phyloP scores from a whole-genome alignment of 768 basidiomycete genomes.

The Mycena filopes region DNA sequence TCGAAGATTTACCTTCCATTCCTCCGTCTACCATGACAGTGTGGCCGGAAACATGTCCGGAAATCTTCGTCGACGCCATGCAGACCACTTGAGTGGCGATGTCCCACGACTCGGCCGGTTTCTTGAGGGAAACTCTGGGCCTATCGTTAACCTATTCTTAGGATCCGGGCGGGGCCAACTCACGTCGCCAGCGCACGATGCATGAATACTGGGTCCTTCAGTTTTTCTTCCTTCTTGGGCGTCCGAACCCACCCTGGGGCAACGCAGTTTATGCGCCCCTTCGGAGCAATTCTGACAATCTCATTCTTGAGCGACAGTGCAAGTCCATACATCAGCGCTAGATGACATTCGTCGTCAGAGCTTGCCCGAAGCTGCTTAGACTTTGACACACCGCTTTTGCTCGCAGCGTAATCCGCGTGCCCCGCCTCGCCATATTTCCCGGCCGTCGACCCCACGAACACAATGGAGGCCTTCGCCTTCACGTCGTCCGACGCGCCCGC shows the following conservation, averaged over 20 bases:
- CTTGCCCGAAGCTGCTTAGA: too few species aligned
- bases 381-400: slow-evolving; percentile 8
- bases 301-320: slow-evolving; percentile 80
- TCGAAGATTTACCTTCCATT: slow-evolving; percentile 70
- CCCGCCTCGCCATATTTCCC: too few species aligned
- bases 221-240: slow-evolving; percentile 66
- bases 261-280: slow-evolving; percentile 75
- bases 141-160: not conserved
- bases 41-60: slow-evolving; percentile 78
- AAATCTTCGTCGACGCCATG: slow-evolving; percentile 67
- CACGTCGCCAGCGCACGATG: slow-evolving; percentile 77
- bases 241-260: slow-evolving; percentile 78
- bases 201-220: slow-evolving; percentile 64
- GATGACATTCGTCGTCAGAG: not conserved
- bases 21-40: slow-evolving; percentile 79
- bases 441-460: too few species aligned
- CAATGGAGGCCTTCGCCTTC: too few species aligned
- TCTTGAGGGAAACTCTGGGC: slow-evolving; percentile 73
- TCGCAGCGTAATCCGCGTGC: slow-evolving; percentile 11
- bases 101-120: slow-evolving; percentile 53
- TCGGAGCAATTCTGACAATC: slow-evolving; percentile 79
- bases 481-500: too few species aligned
- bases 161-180: not conserved
- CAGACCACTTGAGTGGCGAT: slow-evolving; percentile 69
- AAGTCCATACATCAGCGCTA: slow-evolving; percentile 80